Evolutionary conservation across 768 basidiomycete species (phyloP).

Genomic region (Termitomyces sp.): DNA sequence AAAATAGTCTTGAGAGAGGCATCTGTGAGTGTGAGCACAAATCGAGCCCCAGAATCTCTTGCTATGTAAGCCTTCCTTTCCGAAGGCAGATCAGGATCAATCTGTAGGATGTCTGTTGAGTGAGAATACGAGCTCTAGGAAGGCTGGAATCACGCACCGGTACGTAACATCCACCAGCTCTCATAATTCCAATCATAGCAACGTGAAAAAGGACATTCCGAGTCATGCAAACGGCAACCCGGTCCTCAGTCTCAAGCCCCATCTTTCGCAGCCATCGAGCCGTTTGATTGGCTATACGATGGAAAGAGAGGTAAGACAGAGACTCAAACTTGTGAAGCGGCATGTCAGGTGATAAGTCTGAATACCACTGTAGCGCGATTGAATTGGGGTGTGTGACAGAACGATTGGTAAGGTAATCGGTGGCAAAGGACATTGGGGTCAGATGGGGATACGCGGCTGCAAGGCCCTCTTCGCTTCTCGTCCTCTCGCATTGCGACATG

Average conservation of each 20-base stretch:
- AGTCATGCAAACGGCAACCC: conserved; percentile 39
- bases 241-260: conserved; percentile 31
- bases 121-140: not conserved
- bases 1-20: conserved; percentile 18
- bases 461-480: conserved; percentile 15
- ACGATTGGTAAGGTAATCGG: conserved; percentile 22
- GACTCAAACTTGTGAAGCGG: conserved; percentile 14
- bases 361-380: conserved; percentile 24
- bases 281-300: conserved; percentile 30
- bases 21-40: conserved; percentile 29
- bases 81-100: conserved; percentile 42
- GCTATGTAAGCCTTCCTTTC: conserved; percentile 42
- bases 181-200: conserved; percentile 36
- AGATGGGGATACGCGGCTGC: conserved; percentile 18
- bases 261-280: conserved; percentile 33
- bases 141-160: conserved; percentile 27
- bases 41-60: conserved; percentile 32
- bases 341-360: conserved; percentile 19
- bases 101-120: conserved; percentile 22
- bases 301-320: conserved; percentile 30
- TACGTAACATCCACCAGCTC: conserved; percentile 47
- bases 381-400: conserved; percentile 18
- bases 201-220: conserved; percentile 36
- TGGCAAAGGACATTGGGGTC: conserved; percentile 17
- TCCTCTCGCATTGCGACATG: conserved; percentile 20